Percentiles rank a stretch among this genome's conserved stretches.
Evolutionary conservation across 345 rosid species (phyloP).

Genomic region (Viola odorata): DNA sequence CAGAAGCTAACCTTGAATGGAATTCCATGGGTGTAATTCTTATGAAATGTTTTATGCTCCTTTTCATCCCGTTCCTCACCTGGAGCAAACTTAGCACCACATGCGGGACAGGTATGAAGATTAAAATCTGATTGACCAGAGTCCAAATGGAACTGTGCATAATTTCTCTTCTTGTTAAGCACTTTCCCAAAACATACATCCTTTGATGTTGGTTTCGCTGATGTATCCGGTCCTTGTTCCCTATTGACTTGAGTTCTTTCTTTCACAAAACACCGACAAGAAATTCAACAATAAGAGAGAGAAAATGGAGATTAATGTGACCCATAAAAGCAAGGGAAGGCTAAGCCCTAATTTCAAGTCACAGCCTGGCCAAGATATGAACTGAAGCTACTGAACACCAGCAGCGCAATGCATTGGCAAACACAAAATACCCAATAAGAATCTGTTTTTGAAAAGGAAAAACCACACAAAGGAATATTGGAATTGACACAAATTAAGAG

Average conservation of each 20-base stretch:
- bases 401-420: too few relatives aligned
- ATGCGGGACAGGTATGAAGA: conserved; percentile 47
- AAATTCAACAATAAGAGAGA: background rate
- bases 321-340: background rate
- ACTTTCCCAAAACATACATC: conserved; percentile 17
- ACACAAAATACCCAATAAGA: too few relatives aligned
- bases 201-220: conserved; percentile 9
- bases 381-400: too few relatives aligned
- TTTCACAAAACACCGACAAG: conserved; percentile 4
- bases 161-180: conserved; percentile 67
- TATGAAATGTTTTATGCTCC: conserved; percentile 58
- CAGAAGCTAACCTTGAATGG: conserved; percentile 50
- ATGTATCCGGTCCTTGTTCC: conserved; percentile 10
- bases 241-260: conserved; percentile 4
- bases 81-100: conserved; percentile 62
- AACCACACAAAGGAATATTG: background rate
- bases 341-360: too few relatives aligned
- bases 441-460: background rate
- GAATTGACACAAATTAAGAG: background rate
- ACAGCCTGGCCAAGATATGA: too few relatives aligned
- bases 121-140: conserved; percentile 87
- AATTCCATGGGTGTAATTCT: conserved; percentile 55
- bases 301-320: background rate
- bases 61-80: conserved; percentile 78
- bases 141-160: conserved; percentile 74